A percentile compares a stretch with the other conserved stretches of the same genome.
Evolutionary conservation across 306 rosid species (phyloP).

Genomic region (Lathyrus oleraceus): DNA sequence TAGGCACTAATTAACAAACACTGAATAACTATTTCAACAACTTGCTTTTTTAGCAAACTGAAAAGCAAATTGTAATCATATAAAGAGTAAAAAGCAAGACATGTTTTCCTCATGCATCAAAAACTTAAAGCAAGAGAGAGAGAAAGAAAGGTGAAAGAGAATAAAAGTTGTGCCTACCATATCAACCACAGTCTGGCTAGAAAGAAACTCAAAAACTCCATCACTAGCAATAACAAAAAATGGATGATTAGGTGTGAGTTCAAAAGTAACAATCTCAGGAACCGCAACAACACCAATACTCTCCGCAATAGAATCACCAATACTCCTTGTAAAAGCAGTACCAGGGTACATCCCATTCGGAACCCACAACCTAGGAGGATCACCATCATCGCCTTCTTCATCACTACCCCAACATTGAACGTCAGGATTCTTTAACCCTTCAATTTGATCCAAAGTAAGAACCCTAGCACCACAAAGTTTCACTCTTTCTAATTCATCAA

Average conservation of each 20-base stretch:
- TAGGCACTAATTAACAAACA: no score
- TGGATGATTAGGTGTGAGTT: constrained; percentile 80
- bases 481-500: constrained; percentile 82
- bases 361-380: constrained; percentile 96
- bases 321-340: constrained; percentile 91
- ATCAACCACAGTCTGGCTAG: constrained; percentile 93
- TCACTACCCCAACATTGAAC: constrained; percentile 94
- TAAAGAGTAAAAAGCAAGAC: constrained; percentile 17
- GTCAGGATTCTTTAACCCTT: constrained; percentile 91
- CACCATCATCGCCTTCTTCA: constrained; percentile 96
- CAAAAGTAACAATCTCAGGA: constrained; percentile 88
- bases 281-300: constrained; percentile 91
- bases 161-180: constrained; percentile 56
- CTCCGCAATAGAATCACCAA: constrained; percentile 96
- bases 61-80: constrained; percentile 36
- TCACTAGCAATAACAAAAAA: constrained; percentile 96
- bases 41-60: constrained; percentile 21
- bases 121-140: constrained; percentile 30
- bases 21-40: constrained; percentile 30
- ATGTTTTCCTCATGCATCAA: constrained; percentile 26
- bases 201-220: constrained; percentile 96
- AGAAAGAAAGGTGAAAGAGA: constrained; percentile 31
- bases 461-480: constrained; percentile 96
- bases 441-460: constrained; percentile 96
- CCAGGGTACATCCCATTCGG: constrained; percentile 99